A percentile compares a stretch with the other conserved stretches of the same genome.
Conservation (phyloP, 2,329 filamentous ascomycete genomes). For the Cyclaneusma minus region DNA sequence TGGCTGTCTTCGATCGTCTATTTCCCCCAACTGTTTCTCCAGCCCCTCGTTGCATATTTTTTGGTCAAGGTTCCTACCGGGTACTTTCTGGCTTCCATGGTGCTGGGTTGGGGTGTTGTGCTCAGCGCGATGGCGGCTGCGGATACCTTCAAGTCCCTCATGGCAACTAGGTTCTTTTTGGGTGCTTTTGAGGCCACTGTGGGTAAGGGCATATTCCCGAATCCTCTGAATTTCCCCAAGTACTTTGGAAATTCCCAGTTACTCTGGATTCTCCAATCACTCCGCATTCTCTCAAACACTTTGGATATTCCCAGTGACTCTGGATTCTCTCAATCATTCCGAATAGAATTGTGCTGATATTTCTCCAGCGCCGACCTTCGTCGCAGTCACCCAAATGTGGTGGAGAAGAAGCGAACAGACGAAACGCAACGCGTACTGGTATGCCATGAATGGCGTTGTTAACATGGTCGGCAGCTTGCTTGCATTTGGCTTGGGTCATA, state of each 20-base stretch:
- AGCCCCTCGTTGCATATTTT: constrained; percentile 35
- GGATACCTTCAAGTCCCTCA: constrained; percentile 20
- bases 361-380: constrained; percentile 30
- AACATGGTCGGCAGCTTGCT: constrained; percentile 40
- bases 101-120: constrained; percentile 36
- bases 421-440: constrained; percentile 39
- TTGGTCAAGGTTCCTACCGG: constrained; percentile 37
- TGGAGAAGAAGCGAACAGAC: constrained; percentile 44
- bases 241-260: background rate
- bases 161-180: constrained; percentile 23
- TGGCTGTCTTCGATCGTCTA: constrained; percentile 48
- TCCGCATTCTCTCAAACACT: no score
- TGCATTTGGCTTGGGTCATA: constrained; percentile 42
- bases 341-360: background rate
- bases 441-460: constrained; percentile 43
- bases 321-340: background rate
- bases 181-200: constrained; percentile 20
- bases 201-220: constrained; percentile 7
- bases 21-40: constrained; percentile 41
- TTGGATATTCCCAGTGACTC: background rate
- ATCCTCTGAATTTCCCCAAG: background rate
- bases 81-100: constrained; percentile 34
- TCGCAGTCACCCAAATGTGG: constrained; percentile 46
- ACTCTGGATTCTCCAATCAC: background rate
- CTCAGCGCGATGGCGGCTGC: constrained; percentile 20